Conservation (phyloP, 768 basidiomycete genomes). For the Hypholoma fasciculare region DNA sequence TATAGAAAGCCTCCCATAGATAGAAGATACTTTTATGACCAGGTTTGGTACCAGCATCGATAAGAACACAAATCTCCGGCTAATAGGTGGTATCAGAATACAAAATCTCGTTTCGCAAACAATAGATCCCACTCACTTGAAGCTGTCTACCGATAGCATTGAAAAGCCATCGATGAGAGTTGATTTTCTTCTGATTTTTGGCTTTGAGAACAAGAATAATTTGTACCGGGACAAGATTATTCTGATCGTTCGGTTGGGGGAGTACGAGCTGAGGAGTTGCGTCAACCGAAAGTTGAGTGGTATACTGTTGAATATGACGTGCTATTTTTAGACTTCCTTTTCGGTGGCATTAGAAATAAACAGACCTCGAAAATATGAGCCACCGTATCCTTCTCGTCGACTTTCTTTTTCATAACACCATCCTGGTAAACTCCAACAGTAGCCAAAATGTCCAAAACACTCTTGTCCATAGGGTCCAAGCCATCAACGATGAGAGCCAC, state of each 20-base stretch:
- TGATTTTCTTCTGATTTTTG: constrained; percentile 96
- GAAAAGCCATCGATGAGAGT: constrained; percentile 95
- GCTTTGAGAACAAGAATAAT: constrained; percentile 91
- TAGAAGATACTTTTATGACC: constrained; percentile 96
- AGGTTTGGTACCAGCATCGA: constrained; percentile 96
- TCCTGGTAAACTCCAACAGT: constrained; percentile 94
- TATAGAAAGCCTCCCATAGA: constrained; percentile 91
- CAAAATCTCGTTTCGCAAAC: not conserved
- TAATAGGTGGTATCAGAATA: constrained; percentile 25
- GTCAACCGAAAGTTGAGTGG: constrained; percentile 94
- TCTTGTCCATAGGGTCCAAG: constrained; percentile 94
- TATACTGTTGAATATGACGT: constrained; percentile 60
- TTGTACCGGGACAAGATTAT: constrained; percentile 91
- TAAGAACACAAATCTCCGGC: constrained; percentile 90
- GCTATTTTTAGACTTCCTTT: constrained; percentile 4
- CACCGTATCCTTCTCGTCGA: constrained; percentile 85
- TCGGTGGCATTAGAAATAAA: constrained; percentile 3
- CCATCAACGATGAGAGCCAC: constrained; percentile 93
- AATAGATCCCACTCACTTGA: constrained; percentile 44
- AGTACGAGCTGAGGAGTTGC: constrained; percentile 87
- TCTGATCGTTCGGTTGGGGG: constrained; percentile 85
- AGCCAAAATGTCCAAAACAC: constrained; percentile 83
- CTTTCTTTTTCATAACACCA: constrained; percentile 91
- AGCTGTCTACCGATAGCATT: constrained; percentile 87
- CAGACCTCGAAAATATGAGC: constrained; percentile 93